Evolutionary conservation across 495 filamentous ascomycete species (phyloP).

Genomic region (Podospora appendiculata): DNA sequence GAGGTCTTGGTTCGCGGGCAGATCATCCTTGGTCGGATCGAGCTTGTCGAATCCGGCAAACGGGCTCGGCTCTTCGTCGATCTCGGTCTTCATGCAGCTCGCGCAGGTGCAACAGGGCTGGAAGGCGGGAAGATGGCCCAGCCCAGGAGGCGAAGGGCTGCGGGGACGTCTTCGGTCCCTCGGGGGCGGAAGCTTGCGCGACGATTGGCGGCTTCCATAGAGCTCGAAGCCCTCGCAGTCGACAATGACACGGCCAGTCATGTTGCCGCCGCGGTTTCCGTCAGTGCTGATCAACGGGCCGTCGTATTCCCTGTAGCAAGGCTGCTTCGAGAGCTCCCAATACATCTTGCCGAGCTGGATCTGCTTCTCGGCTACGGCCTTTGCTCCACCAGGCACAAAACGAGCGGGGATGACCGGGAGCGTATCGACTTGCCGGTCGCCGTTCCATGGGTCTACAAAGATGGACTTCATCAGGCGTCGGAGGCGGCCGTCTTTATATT

Average conservation of each 20-base stretch:
- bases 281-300: constrained; percentile 16
- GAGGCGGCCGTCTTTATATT: constrained; percentile 15
- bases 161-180: background rate
- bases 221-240: constrained; percentile 26
- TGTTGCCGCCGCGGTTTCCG: constrained; percentile 3
- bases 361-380: constrained; percentile 17
- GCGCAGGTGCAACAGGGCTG: constrained; percentile 23
- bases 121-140: constrained; percentile 26
- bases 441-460: constrained; percentile 19
- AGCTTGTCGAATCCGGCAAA: constrained; percentile 28
- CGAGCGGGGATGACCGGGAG: constrained; percentile 27
- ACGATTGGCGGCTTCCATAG: constrained; percentile 3
- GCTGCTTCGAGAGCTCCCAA: constrained; percentile 31
- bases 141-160: background rate
- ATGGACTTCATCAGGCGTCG: constrained; percentile 22
- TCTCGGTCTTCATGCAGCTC: constrained; percentile 10
- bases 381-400: constrained; percentile 18
- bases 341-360: constrained; percentile 23
- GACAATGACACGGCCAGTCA: constrained; percentile 30
- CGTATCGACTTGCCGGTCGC: constrained; percentile 24
- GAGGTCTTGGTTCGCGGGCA: constrained; percentile 19
- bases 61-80: constrained; percentile 10
- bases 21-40: constrained; percentile 17
- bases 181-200: background rate
- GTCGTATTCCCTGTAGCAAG: constrained; percentile 29